Percentiles rank a stretch among this genome's conserved stretches.
These are phyloP conservation scores for Saccharomycopsis schoenii DNA, from an alignment of 805 yeast genomes.

Conservation along the genomic window DNA sequence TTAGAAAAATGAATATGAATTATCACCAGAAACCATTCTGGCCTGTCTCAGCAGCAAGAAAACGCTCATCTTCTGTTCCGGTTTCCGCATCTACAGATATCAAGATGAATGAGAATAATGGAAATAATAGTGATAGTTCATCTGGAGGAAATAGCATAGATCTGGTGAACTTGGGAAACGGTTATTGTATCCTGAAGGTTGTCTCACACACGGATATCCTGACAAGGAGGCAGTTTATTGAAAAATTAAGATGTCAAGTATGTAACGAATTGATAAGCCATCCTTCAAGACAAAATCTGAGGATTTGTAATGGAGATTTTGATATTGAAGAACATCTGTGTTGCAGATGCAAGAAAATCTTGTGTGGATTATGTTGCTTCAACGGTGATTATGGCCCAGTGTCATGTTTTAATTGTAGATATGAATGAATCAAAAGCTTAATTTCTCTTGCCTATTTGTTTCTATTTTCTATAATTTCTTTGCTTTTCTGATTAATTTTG, in stretches of 20 bases:
- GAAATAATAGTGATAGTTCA: not conserved
- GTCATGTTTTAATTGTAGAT: conserved; percentile 14
- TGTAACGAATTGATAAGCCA: not conserved
- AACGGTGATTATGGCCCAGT: conserved; percentile 1
- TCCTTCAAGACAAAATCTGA: not conserved
- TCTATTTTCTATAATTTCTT: not conserved
- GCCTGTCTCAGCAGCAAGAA: not conserved
- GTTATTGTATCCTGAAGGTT: not conserved
- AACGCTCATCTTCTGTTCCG: not conserved
- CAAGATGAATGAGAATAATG: not conserved
- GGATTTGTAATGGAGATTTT: not conserved
- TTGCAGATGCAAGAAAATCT: conserved; percentile 3
- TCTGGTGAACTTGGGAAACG: not conserved
- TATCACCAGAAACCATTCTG: conserved; percentile 11
- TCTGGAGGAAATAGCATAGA: not conserved
- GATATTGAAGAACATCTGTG: conserved; percentile 3
- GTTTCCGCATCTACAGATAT: not conserved
- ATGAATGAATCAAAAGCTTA: not conserved
- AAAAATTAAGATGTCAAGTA: not conserved
- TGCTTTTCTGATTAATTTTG: not conserved
- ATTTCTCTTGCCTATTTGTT: not conserved
- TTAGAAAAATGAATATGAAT: not conserved
- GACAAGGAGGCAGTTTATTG: not conserved
- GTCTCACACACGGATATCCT: not conserved
- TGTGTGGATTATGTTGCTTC: conserved; percentile 14